Base-by-base conservation (phyloP, 495 filamentous ascomycete genomes). In the Emericellopsis terricola region DNA sequence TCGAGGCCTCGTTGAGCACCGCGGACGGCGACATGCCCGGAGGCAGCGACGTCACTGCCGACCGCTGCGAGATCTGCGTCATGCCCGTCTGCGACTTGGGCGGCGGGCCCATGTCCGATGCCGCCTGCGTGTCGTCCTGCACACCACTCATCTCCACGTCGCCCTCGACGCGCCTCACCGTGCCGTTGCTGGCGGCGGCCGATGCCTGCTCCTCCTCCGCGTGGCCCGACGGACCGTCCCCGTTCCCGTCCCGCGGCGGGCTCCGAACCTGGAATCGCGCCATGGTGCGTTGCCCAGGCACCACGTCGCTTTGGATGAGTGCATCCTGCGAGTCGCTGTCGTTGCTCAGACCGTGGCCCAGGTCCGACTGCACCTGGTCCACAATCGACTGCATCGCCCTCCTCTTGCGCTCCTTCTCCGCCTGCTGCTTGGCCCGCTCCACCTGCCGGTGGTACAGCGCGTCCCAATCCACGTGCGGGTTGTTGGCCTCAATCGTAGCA, bases 1-100 rank as follows among this genome's bases (percentile, higher is more conserved):
- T 89, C 6, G 85, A 92, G 3, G 84, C 85, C 44, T 85, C 78
- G 43, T 93, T 94, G 18, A 69, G 54, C 39, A 87, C 73, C 29
- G 81, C 78, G 3, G 64, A 71, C 3, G 79, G 71, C 33, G 84
- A 76, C 20, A 84, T 77, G 10, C 78, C 79, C 7, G 71, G 69
- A 8, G 78, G 73, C 49, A 94, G 65, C 15, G 78, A 69, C 3
- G 81, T 85, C 32, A 84, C 62, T 0, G 68, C 72, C 6, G 76
- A 80, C 27, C 65, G 62, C 52, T 94, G 85, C 3, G 81, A 71
- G 2, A 65, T 31, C 29, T 59, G 58, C 7, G 57, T 57, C 13
- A 46, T 64, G 2, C 57, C 60, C 0, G 50, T 58, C 11, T 33
- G 11, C 7, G 51, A 48, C 27, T 37, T 43, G 5, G 38, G 26